These are phyloP conservation scores for Sporisorium scitamineum DNA, from an alignment of 1,284 basidiomycete genomes.

Conservation along the genomic window DNA sequence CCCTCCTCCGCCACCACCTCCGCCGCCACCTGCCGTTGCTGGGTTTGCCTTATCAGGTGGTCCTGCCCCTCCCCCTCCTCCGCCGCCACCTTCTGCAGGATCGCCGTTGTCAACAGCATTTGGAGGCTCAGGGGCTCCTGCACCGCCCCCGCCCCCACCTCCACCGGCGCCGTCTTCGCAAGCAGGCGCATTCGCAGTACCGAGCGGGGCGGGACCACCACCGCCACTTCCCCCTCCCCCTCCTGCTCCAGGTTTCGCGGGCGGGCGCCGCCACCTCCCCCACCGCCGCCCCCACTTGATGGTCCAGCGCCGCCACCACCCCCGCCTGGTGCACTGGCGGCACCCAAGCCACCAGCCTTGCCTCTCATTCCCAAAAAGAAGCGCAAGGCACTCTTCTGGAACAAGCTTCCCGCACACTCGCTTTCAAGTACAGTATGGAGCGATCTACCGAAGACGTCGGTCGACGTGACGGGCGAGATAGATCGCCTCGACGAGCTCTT, in stretches of 20 bases:
- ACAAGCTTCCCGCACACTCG: slow-evolving; percentile 75
- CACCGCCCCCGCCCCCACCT: slow-evolving; percentile 18
- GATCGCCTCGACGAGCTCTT: slow-evolving; percentile 77
- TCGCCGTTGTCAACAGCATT: not conserved
- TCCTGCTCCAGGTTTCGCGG: slow-evolving; percentile 19
- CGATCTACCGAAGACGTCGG: slow-evolving; percentile 72
- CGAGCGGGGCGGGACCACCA: slow-evolving; percentile 13
- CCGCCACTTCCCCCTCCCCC: slow-evolving; percentile 49
- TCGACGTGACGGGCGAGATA: slow-evolving; percentile 71
- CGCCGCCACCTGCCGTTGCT: slow-evolving; percentile 15
- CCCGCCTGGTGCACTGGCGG: slow-evolving; percentile 21
- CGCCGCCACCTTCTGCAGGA: slow-evolving; percentile 27
- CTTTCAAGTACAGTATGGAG: slow-evolving; percentile 79
- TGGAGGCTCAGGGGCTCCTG: slow-evolving; percentile 4
- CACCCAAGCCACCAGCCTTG: slow-evolving; percentile 37
- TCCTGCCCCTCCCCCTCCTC: slow-evolving; percentile 44
- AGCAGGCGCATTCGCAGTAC: not conserved
- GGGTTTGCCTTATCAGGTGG: not conserved
- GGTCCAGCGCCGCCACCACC: slow-evolving; percentile 23
- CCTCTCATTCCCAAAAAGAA: slow-evolving; percentile 73
- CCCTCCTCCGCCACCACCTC: slow-evolving; percentile 19
- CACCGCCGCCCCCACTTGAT: slow-evolving; percentile 11
- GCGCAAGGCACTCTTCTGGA: slow-evolving; percentile 85
- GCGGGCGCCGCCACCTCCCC: slow-evolving; percentile 20
- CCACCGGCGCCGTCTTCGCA: slow-evolving; percentile 26